Conservation (phyloP, 495 filamentous ascomycete genomes). For the Elaphomyces granulatus region DNA sequence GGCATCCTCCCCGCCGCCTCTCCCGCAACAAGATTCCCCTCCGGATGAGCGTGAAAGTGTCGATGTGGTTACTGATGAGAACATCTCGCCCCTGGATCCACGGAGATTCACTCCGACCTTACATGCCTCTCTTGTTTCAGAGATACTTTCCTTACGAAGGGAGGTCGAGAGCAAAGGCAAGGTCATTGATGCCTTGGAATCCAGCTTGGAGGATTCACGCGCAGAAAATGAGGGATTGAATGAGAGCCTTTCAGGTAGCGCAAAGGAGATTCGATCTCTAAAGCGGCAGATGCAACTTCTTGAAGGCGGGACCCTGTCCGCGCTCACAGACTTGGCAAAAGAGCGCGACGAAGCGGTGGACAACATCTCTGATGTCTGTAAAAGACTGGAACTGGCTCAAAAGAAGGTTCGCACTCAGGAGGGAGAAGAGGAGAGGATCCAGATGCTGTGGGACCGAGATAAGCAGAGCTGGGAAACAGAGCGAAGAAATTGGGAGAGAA, state of each 20-base stretch:
- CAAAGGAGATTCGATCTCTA: conserved; percentile 62
- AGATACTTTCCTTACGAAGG: conserved; percentile 74
- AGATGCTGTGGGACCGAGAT: conserved; percentile 66
- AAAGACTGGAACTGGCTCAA: conserved; percentile 62
- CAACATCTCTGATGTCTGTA: conserved; percentile 54
- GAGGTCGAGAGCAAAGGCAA: conserved; percentile 81
- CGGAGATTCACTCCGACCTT: conserved; percentile 88
- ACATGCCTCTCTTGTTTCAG: conserved; percentile 86
- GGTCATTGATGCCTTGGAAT: conserved; percentile 71
- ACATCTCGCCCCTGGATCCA: conserved; percentile 68
- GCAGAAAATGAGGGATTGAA: conserved; percentile 60
- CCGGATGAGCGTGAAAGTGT: conserved; percentile 34
- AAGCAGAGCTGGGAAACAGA: conserved; percentile 71
- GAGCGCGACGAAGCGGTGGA: conserved; percentile 81
- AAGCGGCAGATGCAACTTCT: conserved; percentile 74
- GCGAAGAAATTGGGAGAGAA: conserved; percentile 64
- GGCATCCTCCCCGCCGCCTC: conserved; percentile 48
- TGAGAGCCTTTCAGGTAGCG: conserved; percentile 41
- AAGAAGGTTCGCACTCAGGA: conserved; percentile 69
- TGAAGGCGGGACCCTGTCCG: conserved; percentile 75
- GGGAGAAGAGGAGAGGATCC: conserved; percentile 63
- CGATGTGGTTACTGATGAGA: conserved; percentile 45
- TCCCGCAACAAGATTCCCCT: conserved; percentile 32
- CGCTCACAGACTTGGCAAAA: conserved; percentile 62
- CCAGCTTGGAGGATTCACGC: conserved; percentile 50